Evolutionary conservation across 2,329 filamentous ascomycete species (phyloP).

Genomic region (Aurifilum marmelostoma): DNA sequence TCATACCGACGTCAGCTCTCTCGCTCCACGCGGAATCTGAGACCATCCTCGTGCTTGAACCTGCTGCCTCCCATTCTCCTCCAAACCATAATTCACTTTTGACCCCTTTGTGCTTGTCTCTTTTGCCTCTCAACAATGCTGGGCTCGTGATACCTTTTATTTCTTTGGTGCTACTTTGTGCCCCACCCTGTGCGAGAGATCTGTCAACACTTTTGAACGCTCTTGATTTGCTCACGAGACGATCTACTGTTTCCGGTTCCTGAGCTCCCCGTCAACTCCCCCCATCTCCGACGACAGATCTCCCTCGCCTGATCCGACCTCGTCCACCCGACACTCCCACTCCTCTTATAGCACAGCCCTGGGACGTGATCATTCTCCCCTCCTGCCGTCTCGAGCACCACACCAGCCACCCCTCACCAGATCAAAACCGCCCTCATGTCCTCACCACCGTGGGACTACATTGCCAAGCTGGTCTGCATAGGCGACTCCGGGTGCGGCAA

Average conservation of each 20-base stretch:
- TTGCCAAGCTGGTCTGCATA: conserved; percentile 97
- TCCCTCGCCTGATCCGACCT: neutral
- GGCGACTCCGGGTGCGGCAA: conserved; percentile 97
- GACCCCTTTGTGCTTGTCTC: neutral
- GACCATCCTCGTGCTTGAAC: neutral
- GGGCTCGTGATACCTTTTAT: neutral
- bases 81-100: neutral
- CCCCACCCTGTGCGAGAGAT: conserved; percentile 9
- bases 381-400: neutral
- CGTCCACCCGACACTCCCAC: conserved; percentile 10
- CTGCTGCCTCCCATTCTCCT: neutral
- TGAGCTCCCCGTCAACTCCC: neutral
- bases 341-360: conserved; percentile 12
- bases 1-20: conserved; percentile 3
- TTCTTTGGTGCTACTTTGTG: conserved; percentile 9
- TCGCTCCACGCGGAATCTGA: neutral
- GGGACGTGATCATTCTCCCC: neutral
- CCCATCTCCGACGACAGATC: neutral
- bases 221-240: conserved; percentile 8
- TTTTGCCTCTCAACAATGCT: conserved; percentile 16
- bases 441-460: conserved; percentile 89
- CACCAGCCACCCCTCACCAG: conserved; percentile 9
- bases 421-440: conserved; percentile 49
- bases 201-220: neutral
- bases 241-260: neutral